These are phyloP conservation scores for Oryza rufipogon DNA, from an alignment of 176 grass and related monocot species.

Conservation along the genomic window DNA sequence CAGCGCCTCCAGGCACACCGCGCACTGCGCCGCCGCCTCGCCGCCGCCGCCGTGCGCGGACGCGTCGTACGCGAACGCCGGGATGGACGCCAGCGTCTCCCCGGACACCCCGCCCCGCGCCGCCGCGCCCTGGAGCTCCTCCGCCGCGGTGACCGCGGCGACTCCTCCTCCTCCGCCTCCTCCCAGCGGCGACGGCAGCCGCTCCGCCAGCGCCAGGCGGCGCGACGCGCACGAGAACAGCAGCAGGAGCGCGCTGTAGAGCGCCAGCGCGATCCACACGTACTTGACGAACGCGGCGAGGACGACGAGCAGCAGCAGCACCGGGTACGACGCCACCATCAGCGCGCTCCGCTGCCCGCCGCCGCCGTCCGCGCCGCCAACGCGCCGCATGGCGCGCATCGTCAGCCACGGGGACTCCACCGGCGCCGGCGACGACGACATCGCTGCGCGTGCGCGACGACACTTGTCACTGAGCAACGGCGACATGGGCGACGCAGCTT, in stretches of 20 bases:
- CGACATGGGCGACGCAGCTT: background rate
- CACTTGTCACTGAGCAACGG: background rate
- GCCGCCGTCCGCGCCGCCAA: background rate
- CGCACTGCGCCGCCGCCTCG: constrained; percentile 34
- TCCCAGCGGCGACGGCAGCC: background rate
- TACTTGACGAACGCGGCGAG: constrained; percentile 48
- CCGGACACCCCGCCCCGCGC: constrained; percentile 34
- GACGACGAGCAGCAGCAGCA: constrained; percentile 46
- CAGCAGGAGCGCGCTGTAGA: constrained; percentile 44
- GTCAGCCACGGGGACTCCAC: constrained; percentile 24
- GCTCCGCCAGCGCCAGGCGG: background rate
- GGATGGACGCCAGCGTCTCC: constrained; percentile 30
- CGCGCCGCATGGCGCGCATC: background rate
- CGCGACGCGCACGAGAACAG: constrained; percentile 10
- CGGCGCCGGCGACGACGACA: background rate
- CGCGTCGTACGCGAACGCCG: constrained; percentile 15
- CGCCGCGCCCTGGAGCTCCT: background rate
- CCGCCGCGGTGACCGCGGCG: background rate
- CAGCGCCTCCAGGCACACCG: constrained; percentile 68
- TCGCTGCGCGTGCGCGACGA: background rate
- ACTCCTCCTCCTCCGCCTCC: background rate
- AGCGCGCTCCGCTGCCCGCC: constrained; percentile 27
- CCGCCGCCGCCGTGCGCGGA: background rate
- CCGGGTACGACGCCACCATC: constrained; percentile 46
- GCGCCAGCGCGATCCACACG: constrained; percentile 45